Base-by-base conservation (phyloP, 305 asterid genomes). In the Fraxinus latifolia region DNA sequence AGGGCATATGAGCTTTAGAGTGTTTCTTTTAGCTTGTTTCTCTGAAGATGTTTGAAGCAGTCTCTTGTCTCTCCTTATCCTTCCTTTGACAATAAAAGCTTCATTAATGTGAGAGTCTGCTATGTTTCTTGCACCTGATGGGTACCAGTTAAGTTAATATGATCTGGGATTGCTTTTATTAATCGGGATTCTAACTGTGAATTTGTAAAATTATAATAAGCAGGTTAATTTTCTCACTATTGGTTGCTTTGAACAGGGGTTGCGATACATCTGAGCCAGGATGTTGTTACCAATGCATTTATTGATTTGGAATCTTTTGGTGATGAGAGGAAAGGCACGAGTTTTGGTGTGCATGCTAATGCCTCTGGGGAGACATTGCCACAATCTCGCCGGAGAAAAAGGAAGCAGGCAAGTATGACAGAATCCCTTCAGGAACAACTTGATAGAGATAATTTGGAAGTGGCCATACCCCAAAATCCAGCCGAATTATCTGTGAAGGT, bases 361-460 rank as follows among this genome's bases (percentile, higher is more conserved):
- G 87, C 77, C 78, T 81, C 89, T 77, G 82, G 80, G 68, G 93
- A 87, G 65, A 73, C 81, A 37, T 68, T 73, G 71, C 73, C 37
- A 7, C 87, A 47, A 42, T 86, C 89, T 84, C 86, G 72, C 68
- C 87, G 42, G 83, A 93, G 85, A 92, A 94, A 93, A 88, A 90
- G 98, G 89, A 95, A 95, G 90, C 96, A 88, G 80, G 86, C 93
- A 80, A 85, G 74, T 79, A 79, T 81, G 72, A 73, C 84, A 79
- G 88, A 81, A 74, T 82, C 88, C 14, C 80, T 76, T 21, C 89
- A 82, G 77, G 95, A 87, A 81, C 91, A 82, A 84, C 83, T 87
- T 80, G 86, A 81, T 81, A 79, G 81, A 34, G 91, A 83, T 82
- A 87, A 79, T 79, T 76, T 83, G 74, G 91, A 88, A 85, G 84